phyloP scores from a whole-genome alignment of 331 rosid species.

The Rosa hybrid region DNA sequence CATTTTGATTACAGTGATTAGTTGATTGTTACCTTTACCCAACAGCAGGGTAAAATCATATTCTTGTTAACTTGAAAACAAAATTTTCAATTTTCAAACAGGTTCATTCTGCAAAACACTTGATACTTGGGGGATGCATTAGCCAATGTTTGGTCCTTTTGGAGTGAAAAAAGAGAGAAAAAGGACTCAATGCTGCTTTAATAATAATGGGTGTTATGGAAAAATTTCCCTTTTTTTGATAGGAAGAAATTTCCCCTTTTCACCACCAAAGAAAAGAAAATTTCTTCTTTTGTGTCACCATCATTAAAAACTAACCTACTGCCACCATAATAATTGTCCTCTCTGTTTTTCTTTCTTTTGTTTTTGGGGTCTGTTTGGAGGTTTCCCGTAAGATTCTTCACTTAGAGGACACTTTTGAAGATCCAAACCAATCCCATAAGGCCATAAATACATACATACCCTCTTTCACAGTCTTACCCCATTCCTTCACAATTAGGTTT shows the following conservation, averaged over 20 bases:
- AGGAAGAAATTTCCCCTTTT: not conserved
- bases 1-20: not conserved
- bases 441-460: conserved; percentile 12
- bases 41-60: not conserved
- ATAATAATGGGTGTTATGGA: not conserved
- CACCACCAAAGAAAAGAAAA: not conserved
- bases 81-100: not conserved
- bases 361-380: conserved; percentile 9
- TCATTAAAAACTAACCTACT: conserved; percentile 17
- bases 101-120: not conserved
- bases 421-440: conserved; percentile 32
- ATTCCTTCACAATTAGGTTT: conserved; percentile 11
- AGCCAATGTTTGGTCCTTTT: not conserved
- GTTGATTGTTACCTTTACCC: not conserved
- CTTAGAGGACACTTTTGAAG: conserved; percentile 32
- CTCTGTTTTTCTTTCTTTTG: conserved; percentile 15
- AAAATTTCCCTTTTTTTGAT: not conserved
- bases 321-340: conserved; percentile 18
- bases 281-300: conserved; percentile 7
- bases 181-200: not conserved
- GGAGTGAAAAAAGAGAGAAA: not conserved
- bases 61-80: not conserved
- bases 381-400: conserved; percentile 34
- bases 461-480: not conserved
- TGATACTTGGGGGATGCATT: not conserved